Percentiles rank a stretch among this genome's conserved stretches.
Conservation (phyloP, 2,329 filamentous ascomycete genomes). For the Teratosphaeria pseudoeucalypti region DNA sequence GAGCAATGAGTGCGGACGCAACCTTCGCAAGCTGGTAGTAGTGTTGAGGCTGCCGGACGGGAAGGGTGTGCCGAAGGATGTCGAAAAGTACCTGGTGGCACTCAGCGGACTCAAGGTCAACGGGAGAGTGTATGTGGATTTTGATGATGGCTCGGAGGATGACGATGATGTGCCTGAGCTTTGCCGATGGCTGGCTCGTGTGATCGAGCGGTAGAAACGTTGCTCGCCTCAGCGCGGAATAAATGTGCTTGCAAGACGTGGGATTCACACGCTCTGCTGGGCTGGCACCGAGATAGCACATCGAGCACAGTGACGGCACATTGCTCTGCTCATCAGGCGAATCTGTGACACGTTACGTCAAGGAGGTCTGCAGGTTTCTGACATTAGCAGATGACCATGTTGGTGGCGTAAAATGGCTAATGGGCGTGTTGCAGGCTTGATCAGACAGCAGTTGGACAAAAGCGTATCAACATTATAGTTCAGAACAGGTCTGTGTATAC, state of each 20-base stretch:
- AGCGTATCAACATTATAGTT: conserved; percentile 20
- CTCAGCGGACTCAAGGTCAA: not conserved
- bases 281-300: too few species aligned
- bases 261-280: too few species aligned
- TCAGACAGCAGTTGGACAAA: conserved; percentile 28
- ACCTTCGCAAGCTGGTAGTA: not conserved
- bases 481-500: conserved; percentile 24
- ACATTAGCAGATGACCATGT: not conserved
- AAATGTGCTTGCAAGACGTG: too few species aligned
- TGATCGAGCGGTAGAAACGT: not conserved
- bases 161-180: not conserved
- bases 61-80: not conserved
- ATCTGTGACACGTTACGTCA: too few species aligned
- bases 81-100: not conserved
- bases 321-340: too few species aligned
- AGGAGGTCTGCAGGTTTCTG: not conserved
- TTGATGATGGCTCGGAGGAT: not conserved
- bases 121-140: not conserved
- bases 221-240: too few species aligned
- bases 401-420: not conserved
- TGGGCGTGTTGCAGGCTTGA: not conserved
- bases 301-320: too few species aligned
- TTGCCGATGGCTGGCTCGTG: not conserved
- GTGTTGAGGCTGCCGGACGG: not conserved
- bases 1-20: not conserved